Evolutionary conservation across 768 basidiomycete species (phyloP).

Genomic region (Serendipita indica): DNA sequence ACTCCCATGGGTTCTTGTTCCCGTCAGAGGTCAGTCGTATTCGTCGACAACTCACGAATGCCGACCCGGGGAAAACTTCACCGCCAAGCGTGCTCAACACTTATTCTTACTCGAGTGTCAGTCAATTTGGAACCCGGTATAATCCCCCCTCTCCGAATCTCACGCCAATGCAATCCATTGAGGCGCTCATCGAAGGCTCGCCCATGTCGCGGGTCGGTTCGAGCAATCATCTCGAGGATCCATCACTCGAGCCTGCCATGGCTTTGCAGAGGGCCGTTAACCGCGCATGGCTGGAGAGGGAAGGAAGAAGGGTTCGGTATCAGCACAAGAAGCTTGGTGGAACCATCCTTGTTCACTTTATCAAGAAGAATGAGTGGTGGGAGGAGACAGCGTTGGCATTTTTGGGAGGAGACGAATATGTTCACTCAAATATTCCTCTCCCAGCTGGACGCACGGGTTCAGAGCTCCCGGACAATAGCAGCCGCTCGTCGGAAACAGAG

Average conservation of each 20-base stretch:
- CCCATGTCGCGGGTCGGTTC: conserved; percentile 51
- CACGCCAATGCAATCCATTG: conserved; percentile 55
- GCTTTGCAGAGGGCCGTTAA: background rate
- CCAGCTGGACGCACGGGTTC: background rate
- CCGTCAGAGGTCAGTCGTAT: conserved; percentile 72
- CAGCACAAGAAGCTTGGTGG: conserved; percentile 65
- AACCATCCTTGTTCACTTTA: conserved; percentile 89
- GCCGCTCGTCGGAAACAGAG: background rate
- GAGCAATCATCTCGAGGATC: conserved; percentile 5
- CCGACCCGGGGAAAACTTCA: conserved; percentile 9
- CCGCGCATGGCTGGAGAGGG: conserved; percentile 51
- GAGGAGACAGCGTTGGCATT: conserved; percentile 83
- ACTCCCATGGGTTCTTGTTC: conserved; percentile 85
- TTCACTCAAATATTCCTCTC: background rate
- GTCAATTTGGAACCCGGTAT: conserved; percentile 69
- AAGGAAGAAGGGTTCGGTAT: conserved; percentile 52
- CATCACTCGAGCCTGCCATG: background rate
- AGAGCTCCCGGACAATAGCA: background rate
- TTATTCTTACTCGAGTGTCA: conserved; percentile 74
- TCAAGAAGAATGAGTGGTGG: conserved; percentile 97
- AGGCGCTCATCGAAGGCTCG: conserved; percentile 87
- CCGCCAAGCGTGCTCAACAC: conserved; percentile 18
- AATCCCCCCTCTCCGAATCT: conserved; percentile 50
- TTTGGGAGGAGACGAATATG: conserved; percentile 54
- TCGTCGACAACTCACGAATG: conserved; percentile 19